Percentiles rank a stretch among this genome's conserved stretches.
phyloP scores from a whole-genome alignment of 768 basidiomycete species.

The Panellus pusillus region DNA sequence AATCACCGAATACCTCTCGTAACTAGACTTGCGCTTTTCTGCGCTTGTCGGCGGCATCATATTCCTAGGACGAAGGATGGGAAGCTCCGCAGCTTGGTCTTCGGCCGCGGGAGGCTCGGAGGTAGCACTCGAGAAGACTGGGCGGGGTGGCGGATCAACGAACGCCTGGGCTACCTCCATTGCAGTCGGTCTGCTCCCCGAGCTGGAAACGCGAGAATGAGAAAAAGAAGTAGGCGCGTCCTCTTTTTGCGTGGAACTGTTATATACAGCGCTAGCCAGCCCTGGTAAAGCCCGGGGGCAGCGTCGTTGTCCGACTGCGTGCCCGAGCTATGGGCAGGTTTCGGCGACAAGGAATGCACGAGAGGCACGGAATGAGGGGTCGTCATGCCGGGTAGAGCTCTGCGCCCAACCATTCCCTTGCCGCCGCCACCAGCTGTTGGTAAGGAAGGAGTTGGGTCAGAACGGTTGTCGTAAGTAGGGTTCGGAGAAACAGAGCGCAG shows the following conservation, averaged over 20 bases:
- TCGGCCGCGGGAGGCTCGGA: constrained; percentile 5
- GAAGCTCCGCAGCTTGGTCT: constrained; percentile 14
- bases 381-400: constrained; percentile 19
- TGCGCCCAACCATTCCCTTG: constrained; percentile 32
- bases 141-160: constrained; percentile 32
- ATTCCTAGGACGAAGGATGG: constrained; percentile 20
- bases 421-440: neutral
- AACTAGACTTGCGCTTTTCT: constrained; percentile 67
- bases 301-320: neutral
- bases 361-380: neutral
- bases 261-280: constrained; percentile 23
- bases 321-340: constrained; percentile 5
- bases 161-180: constrained; percentile 79
- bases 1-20: constrained; percentile 63
- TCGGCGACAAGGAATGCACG: constrained; percentile 12
- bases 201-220: constrained; percentile 61
- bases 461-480: neutral
- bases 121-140: neutral
- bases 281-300: constrained; percentile 44
- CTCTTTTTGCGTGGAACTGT: constrained; percentile 20
- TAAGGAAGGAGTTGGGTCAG: constrained; percentile 12
- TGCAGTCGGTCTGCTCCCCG: constrained; percentile 67
- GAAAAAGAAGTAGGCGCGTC: constrained; percentile 28
- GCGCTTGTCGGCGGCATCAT: constrained; percentile 25
- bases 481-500: constrained; percentile 4